Base-by-base conservation (phyloP, 2,329 filamentous ascomycete species). In the Calonectria pteridis region DNA sequence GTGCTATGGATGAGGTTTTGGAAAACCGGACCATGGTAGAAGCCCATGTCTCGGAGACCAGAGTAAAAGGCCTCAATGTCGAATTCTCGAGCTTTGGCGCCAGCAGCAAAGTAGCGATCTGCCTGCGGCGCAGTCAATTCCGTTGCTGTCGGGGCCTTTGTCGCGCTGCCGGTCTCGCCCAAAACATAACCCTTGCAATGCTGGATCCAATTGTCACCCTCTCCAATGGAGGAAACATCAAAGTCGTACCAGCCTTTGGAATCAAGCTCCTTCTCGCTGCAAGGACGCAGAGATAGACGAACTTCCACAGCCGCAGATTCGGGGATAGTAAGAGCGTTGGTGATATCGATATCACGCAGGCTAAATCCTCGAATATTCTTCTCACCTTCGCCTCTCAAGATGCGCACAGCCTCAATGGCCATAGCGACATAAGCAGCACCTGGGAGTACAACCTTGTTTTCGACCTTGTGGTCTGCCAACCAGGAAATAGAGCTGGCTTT, bases 171-270 rank as follows among this genome's bases (percentile, higher is more conserved):
- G 6, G n/a, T 62, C 20, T 62, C 55, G 1, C n/a, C 55, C 33
- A 62, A 18, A 16, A 62, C 55, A 40, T 62, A 62, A 20, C 55
- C 55, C 33, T 62, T 62, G 35, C 55, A 62, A 26, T 62, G 55
- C 23, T 37, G 55, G 6, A 37, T 62, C 55, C 55, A 62, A 26
- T 62, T 62, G n/a, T 62, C 55, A 10, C 55, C 35, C 7, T 62
- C 33, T 3, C 33, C 33, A 23, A 62, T 62, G 7, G 55, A 62
- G n/a, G 55, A 62, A 20, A 62, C 55, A 14, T 62, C 55, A 62
- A 62, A 62, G 14, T 62, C 55, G 20, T 62, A 62, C 55, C 55
- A 62, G 23, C 55, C 33, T 18, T 62, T 37, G 14, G 26, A 40
- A 40, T 62, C 55, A 18, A 62, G 55, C 7, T 62, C 55, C 31